Evolutionary conservation across 2,329 filamentous ascomycete species (phyloP).

Genomic region (Claviceps sp.): DNA sequence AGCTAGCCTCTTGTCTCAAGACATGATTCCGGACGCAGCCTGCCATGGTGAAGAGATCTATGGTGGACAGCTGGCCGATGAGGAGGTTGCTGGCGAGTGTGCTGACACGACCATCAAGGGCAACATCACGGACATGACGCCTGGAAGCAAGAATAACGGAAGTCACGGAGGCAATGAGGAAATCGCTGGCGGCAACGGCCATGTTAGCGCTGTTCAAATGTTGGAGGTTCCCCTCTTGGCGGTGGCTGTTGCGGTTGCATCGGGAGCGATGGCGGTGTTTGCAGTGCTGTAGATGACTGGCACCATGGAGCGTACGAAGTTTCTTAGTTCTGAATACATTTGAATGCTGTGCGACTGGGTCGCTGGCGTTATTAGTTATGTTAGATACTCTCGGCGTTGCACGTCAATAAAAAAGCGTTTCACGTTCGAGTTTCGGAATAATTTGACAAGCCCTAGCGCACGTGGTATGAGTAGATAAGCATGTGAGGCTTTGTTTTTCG

Average conservation of each 20-base stretch:
- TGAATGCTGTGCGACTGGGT: not conserved
- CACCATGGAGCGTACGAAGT: not conserved
- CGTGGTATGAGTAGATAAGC: too few species aligned
- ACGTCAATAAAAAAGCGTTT: too few species aligned
- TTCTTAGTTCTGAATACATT: conserved; percentile 1
- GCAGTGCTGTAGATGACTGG: not conserved
- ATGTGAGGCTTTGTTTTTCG: too few species aligned
- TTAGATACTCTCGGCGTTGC: too few species aligned
- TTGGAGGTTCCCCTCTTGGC: not conserved
- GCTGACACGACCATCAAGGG: not conserved
- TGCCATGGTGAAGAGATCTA: conserved; percentile 18
- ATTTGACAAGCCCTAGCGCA: too few species aligned
- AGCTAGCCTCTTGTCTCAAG: conserved; percentile 14
- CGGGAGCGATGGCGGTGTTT: not conserved
- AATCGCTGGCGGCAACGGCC: not conserved
- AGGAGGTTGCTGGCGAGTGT: not conserved
- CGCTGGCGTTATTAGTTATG: too few species aligned
- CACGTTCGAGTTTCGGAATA: too few species aligned
- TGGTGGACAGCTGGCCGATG: conserved; percentile 17
- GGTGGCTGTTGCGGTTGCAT: not conserved
- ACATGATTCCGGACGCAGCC: conserved; percentile 14
- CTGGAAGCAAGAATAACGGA: not conserved
- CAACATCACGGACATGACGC: not conserved
- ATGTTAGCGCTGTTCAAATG: not conserved
- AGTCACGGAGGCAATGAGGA: not conserved